Evolutionary conservation across 2,329 filamentous ascomycete genomes (phyloP), one percentile per base, ranked within the genome.

Genomic region (Aspergillus fructus): DNA sequence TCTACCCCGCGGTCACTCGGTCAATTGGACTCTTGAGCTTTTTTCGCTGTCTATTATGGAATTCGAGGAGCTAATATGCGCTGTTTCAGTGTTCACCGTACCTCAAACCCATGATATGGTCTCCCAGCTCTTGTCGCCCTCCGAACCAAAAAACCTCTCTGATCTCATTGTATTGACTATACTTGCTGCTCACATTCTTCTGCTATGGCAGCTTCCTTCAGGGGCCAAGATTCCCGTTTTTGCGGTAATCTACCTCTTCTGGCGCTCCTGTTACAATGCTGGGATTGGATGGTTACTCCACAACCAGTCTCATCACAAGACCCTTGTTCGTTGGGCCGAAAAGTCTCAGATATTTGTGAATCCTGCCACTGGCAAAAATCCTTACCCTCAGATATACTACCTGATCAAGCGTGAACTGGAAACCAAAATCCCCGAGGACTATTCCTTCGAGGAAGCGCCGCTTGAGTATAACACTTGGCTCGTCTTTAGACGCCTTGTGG

Each of bases 401-500:
- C 82, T 96, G 62, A 81, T 99, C 67, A 96, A 96, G 76, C 82
- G 83, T 59, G 94, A 99, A 76, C 83, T 97, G 74, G 93, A 97
- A 78, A 89, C 91, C 67, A 97, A 99, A 78, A 96, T 99, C 61
- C 89, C 90, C 3, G 84, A 89, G 68, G 92, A 99, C 78, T 99
- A 97, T 79, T 87, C 88, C 62, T 96, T 99, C 71, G 93, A 96
- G 67, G 85, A 90, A 66, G 93, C 93, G 0, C 94, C 94, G 15
- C 82, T 97, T 74, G 94, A 99, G 83, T 99, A 97, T 84, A 99
- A 99, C 79, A 96, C 94, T 42, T 99, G 94, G 94, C 84, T 99
- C 56, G 86, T 97, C 65, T 99, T 99, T 79, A 89, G 94, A 66
- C 88, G 94, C 67, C 85, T 97, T 33, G 94, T 97, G 71, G 94